These are phyloP conservation scores for Starmerella apicola DNA, from an alignment of 805 yeast genomes.

Conservation along the genomic window DNA sequence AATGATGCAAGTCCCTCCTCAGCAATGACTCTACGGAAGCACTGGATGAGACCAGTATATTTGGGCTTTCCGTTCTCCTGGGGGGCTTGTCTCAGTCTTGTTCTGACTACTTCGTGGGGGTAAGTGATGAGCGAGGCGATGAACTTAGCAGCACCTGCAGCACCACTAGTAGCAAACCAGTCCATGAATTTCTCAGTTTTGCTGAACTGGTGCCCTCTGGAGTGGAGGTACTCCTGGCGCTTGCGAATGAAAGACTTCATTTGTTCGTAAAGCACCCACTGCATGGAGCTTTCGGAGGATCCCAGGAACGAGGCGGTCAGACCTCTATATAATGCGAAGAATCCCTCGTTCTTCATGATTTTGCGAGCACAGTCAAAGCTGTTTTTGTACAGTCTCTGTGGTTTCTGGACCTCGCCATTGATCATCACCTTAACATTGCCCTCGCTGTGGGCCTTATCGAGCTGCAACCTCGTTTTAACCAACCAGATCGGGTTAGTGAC, in stretches of 20 bases:
- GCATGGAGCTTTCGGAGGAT: constrained; percentile 81
- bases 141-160: constrained; percentile 94
- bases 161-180: constrained; percentile 94
- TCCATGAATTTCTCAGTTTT: constrained; percentile 57
- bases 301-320: constrained; percentile 89
- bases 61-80: constrained; percentile 64
- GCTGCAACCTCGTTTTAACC: constrained; percentile 83
- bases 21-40: constrained; percentile 69
- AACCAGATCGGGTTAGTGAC: constrained; percentile 98
- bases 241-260: constrained; percentile 57
- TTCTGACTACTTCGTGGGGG: constrained; percentile 95
- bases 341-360: constrained; percentile 64
- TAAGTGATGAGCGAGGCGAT: constrained; percentile 85
- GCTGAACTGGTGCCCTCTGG: constrained; percentile 28
- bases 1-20: constrained; percentile 88
- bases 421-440: not conserved
- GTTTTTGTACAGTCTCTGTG: constrained; percentile 52
- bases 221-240: constrained; percentile 26
- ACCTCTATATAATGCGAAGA: constrained; percentile 75
- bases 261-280: constrained; percentile 94
- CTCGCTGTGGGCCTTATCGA: constrained; percentile 47
- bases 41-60: constrained; percentile 79
- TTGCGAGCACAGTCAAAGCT: constrained; percentile 72
- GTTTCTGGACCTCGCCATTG: not conserved
- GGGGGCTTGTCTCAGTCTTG: constrained; percentile 92